phyloP scores from a whole-genome alignment of 768 basidiomycete genomes.

The Fibroporia radiculosa region DNA sequence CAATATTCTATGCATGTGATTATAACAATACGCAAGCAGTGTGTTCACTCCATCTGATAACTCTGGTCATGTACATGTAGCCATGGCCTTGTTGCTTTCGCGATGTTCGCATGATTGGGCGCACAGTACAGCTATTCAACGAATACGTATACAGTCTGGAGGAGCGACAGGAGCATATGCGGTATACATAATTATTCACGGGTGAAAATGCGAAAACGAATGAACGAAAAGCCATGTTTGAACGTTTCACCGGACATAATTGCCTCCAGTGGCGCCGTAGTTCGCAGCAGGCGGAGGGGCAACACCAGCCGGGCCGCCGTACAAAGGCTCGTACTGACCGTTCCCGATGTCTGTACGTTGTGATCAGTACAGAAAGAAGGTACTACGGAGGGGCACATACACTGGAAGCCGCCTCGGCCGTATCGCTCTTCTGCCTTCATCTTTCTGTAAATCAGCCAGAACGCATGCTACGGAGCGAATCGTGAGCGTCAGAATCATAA shows the following conservation, averaged over 20 bases:
- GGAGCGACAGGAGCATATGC: neutral
- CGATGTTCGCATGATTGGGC: too few relatives aligned
- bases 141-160: neutral
- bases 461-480: conserved; percentile 60
- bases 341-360: conserved; percentile 22
- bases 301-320: conserved; percentile 11
- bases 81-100: too few relatives aligned
- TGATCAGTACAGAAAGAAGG: neutral
- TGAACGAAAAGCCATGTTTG: neutral
- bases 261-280: conserved; percentile 23
- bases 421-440: conserved; percentile 83
- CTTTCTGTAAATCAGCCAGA: conserved; percentile 88
- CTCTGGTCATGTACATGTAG: too few relatives aligned
- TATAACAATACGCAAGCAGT: too few relatives aligned
- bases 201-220: neutral
- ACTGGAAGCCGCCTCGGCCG: conserved; percentile 67
- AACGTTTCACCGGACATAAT: conserved; percentile 15
- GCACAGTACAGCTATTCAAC: too few relatives aligned
- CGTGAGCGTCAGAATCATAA: neutral
- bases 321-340: conserved; percentile 22
- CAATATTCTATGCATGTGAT: too few relatives aligned
- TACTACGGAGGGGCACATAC: conserved; percentile 36
- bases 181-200: neutral
- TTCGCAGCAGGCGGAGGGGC: conserved; percentile 12
- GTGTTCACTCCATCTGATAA: too few relatives aligned